Percentiles rank a stretch among this genome's conserved stretches.
phyloP scores from a whole-genome alignment of 345 rosid genomes.

The Gossypium longicalyx region DNA sequence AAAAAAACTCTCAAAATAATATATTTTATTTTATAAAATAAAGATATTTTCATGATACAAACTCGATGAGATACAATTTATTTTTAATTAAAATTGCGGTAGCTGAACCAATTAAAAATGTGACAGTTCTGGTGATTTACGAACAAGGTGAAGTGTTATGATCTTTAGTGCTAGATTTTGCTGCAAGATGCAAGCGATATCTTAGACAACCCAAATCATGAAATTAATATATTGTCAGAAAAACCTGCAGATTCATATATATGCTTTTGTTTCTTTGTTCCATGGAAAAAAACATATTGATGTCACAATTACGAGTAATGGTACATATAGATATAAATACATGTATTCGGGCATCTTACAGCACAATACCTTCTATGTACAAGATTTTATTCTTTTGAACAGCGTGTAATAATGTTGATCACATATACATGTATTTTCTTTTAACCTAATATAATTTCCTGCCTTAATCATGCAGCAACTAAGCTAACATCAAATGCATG shows the following conservation, averaged over 20 bases:
- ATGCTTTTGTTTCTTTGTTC: background rate
- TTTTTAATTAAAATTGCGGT: too few relatives aligned
- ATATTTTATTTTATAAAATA: too few relatives aligned
- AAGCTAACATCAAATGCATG: background rate
- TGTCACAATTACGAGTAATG: background rate
- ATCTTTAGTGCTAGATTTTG: conserved; percentile 11
- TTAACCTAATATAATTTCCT: background rate
- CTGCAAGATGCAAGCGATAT: background rate
- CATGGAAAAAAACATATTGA: background rate
- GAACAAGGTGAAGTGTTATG: background rate
- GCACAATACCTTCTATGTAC: background rate
- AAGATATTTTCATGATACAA: too few relatives aligned
- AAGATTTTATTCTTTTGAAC: conserved; percentile 12
- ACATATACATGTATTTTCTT: background rate
- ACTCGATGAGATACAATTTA: too few relatives aligned
- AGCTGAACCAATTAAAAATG: too few relatives aligned
- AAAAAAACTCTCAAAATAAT: too few relatives aligned
- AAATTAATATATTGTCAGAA: background rate
- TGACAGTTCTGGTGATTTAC: background rate
- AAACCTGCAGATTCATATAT: background rate
- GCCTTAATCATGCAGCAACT: background rate
- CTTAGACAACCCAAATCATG: background rate
- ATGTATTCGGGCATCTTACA: conserved; percentile 10
- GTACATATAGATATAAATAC: too few relatives aligned
- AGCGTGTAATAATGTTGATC: background rate